Percentiles rank a stretch among this genome's conserved stretches.
Conservation (phyloP, 352 stramenopile genomes). For the Pythium scleroteichum region DNA sequence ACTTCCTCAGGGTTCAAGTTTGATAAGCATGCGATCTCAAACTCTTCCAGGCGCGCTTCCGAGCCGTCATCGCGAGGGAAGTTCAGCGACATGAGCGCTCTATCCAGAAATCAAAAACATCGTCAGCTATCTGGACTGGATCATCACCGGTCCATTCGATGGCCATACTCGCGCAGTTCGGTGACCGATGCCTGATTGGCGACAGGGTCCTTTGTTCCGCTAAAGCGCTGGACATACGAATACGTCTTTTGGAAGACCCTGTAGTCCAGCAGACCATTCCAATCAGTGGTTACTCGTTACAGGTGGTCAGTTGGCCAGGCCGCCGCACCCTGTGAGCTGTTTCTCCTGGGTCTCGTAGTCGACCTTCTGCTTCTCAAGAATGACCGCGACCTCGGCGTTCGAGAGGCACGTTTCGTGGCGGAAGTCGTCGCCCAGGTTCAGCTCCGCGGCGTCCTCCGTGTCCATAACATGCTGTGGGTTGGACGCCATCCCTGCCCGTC, state of each 20-base stretch:
- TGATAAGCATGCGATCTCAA: slow-evolving; percentile 89
- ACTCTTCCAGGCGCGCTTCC: slow-evolving; percentile 86
- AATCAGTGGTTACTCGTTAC: not conserved
- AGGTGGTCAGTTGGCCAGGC: not conserved
- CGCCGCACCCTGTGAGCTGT: slow-evolving; percentile 74
- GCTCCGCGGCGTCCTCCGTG: slow-evolving; percentile 89
- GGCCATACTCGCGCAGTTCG: slow-evolving; percentile 81
- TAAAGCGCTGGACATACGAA: slow-evolving; percentile 91
- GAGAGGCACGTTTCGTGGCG: slow-evolving; percentile 88
- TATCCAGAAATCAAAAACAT: slow-evolving; percentile 15
- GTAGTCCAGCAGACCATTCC: not conserved
- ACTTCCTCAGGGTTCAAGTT: slow-evolving; percentile 90
- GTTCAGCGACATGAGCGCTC: slow-evolving; percentile 81
- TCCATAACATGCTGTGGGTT: slow-evolving; percentile 89
- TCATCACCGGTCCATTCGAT: not conserved
- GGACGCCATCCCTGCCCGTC: slow-evolving; percentile 46
- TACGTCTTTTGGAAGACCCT: slow-evolving; percentile 92
- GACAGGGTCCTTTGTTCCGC: slow-evolving; percentile 90
- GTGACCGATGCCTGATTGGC: slow-evolving; percentile 89
- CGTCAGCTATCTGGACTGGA: not conserved
- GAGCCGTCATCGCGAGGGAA: slow-evolving; percentile 83
- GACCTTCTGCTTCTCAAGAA: slow-evolving; percentile 89
- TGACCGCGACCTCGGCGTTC: slow-evolving; percentile 89
- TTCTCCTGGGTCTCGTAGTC: slow-evolving; percentile 92
- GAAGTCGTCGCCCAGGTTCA: slow-evolving; percentile 89